Percentiles rank a stretch among this genome's conserved stretches.
phyloP scores from a whole-genome alignment of 345 rosid genomes.

The Rhizophora apiculata region DNA sequence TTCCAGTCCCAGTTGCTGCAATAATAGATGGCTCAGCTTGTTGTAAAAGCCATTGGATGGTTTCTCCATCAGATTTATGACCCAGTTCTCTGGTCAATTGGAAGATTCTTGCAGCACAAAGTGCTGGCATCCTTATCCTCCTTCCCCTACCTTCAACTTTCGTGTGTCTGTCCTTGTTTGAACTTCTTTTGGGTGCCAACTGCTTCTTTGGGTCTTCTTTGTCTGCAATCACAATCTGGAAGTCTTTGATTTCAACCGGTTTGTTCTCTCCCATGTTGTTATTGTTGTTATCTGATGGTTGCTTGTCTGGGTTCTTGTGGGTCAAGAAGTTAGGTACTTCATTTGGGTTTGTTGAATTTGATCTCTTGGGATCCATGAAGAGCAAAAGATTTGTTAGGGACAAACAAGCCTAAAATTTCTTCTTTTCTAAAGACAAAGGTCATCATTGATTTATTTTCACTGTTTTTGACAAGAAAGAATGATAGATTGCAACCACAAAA shows the following conservation, averaged over 20 bases:
- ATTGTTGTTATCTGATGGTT: conserved; percentile 21
- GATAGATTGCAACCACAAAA: conserved; percentile 4
- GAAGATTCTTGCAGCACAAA: conserved; percentile 94
- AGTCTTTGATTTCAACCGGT: conserved; percentile 64
- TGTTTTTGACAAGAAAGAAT: conserved; percentile 42
- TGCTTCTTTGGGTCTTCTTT: conserved; percentile 55
- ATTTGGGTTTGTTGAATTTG: conserved; percentile 39
- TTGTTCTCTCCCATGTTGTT: conserved; percentile 44
- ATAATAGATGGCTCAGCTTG: conserved; percentile 93
- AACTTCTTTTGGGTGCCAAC: conserved; percentile 76
- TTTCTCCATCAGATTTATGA: conserved; percentile 95
- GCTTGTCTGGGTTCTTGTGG: conserved; percentile 31
- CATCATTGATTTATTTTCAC: conserved; percentile 45
- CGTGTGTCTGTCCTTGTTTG: conserved; percentile 92
- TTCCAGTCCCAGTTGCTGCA: conserved; percentile 88
- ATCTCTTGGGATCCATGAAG: conserved; percentile 63
- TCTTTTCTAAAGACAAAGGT: neutral
- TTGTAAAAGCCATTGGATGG: conserved; percentile 92
- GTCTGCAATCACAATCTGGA: conserved; percentile 67
- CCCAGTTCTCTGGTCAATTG: conserved; percentile 96
- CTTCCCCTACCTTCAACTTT: conserved; percentile 96
- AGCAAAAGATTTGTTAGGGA: conserved; percentile 20
- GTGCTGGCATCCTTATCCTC: conserved; percentile 96
- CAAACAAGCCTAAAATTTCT: conserved; percentile 9
- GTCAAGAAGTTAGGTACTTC: conserved; percentile 60